phyloP scores from a whole-genome alignment of 306 rosid species.

The Citrullus mucosospermus region DNA sequence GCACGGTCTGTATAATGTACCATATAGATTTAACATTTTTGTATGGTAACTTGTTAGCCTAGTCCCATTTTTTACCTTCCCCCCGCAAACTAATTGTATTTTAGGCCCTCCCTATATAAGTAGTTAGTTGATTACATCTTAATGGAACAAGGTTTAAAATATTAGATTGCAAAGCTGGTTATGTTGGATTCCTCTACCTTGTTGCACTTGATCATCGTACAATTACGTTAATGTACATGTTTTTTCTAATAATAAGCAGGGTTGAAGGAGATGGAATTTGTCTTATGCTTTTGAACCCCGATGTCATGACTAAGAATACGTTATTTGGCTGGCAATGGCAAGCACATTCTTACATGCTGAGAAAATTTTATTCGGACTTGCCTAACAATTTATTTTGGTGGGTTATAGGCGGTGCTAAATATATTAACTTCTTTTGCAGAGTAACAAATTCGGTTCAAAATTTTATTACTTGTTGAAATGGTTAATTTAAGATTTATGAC shows the following conservation, averaged over 20 bases:
- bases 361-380: background rate
- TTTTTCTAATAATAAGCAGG: background rate
- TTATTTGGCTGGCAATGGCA: background rate
- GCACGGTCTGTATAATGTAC: constrained; percentile 8
- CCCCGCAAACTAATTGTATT: constrained; percentile 7
- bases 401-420: background rate
- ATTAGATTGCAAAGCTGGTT: background rate
- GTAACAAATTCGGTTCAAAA: too few relatives aligned
- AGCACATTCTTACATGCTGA: background rate
- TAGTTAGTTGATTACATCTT: background rate
- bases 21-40: constrained; percentile 7
- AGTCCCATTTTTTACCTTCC: constrained; percentile 1
- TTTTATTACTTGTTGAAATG: background rate
- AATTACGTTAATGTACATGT: background rate
- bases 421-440: background rate
- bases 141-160: background rate
- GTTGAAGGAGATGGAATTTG: background rate
- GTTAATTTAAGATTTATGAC: too few relatives aligned
- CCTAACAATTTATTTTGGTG: background rate
- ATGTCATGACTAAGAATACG: background rate
- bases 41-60: background rate
- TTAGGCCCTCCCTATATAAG: background rate
- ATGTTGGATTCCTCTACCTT: background rate
- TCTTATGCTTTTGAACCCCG: background rate
- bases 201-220: background rate